Base-by-base conservation (phyloP, 2,329 filamentous ascomycete genomes). In the Didymella segeticola region DNA sequence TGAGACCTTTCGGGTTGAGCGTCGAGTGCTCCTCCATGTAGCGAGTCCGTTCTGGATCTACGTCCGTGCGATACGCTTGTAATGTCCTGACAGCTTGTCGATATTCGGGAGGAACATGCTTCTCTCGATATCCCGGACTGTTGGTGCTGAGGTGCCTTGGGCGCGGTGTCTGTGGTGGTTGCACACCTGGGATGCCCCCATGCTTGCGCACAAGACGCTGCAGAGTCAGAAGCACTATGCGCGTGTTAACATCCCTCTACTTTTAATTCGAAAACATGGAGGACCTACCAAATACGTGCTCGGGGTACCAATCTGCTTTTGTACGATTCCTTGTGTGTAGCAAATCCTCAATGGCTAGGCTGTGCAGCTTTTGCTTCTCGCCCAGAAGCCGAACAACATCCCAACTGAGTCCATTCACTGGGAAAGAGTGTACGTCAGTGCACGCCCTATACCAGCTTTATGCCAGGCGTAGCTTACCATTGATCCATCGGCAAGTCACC, bases 1-100 rank as follows among this genome's bases (percentile, higher is more conserved):
- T 88, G 25, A 95, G 79, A 3, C 87, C 83, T 59, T 86, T 88
- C 0, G 81, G 75, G 1, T 86, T 81, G 1, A 97, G 80, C 2
- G 88, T 86, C 1, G 91, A 93, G 71, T 96, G 86, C 17, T 82
- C 82, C 74, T 96, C 92, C 90, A 97, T 96, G 69, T 89, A 96
- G 43, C 88, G 84, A n/a, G 89, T 92, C 17, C 92, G 84, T 31
- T 91, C 88, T 59, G 90, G 84, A 63, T 96, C 96, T 5, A 87
- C 84, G 1, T 89, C 87, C 12, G 89, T 89, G 57, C 93, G 89
- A 67, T 91, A 96, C 10, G 89, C 83, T 72, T 96, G 92, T n/a
- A 96, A 78, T 0, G 90, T 93, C n/a, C 89, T 83, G 2, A 75
- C 72, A 4, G 60, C 50, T 39, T 47, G 50, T 26, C 31, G 43